Evolutionary conservation across 75 land plant genomes (phyloP).

Genomic region (Sequoia sempervirens): DNA sequence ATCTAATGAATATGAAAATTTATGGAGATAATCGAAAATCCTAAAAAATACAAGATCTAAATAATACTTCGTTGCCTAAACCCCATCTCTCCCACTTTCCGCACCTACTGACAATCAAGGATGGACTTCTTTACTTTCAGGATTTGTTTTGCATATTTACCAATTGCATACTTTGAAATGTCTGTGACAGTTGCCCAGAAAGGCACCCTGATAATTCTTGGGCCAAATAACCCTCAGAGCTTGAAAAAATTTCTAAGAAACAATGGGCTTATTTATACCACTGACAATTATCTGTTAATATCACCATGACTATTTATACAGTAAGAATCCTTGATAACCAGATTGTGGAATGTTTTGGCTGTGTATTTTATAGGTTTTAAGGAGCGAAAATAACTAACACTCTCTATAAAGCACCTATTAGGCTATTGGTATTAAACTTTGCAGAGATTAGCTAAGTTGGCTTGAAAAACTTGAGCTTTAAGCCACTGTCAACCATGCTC

Average conservation of each 20-base stretch:
- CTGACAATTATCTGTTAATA: background rate
- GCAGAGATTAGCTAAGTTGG: conserved; percentile 22
- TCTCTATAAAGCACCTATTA: background rate
- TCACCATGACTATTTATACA: background rate
- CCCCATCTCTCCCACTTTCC: too few relatives aligned
- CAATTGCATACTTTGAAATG: background rate
- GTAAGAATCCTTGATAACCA: background rate
- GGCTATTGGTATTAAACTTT: background rate
- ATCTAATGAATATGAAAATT: too few relatives aligned
- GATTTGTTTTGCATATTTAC: background rate
- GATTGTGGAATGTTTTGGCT: conserved; percentile 1
- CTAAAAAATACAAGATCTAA: too few relatives aligned
- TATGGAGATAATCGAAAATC: too few relatives aligned
- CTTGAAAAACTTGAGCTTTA: conserved; percentile 61
- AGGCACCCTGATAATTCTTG: background rate
- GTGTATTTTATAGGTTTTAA: background rate
- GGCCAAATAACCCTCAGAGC: background rate
- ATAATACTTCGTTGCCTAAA: too few relatives aligned
- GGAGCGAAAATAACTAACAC: background rate
- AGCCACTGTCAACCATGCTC: conserved; percentile 44
- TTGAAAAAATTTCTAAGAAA: background rate
- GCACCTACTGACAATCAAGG: too few relatives aligned
- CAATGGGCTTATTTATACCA: background rate
- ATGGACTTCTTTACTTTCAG: background rate
- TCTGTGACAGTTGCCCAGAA: background rate